Percentiles rank a stretch among this genome's conserved stretches.
Evolutionary conservation across 768 basidiomycete genomes (phyloP).

Genomic region (Steccherinum ochraceum): DNA sequence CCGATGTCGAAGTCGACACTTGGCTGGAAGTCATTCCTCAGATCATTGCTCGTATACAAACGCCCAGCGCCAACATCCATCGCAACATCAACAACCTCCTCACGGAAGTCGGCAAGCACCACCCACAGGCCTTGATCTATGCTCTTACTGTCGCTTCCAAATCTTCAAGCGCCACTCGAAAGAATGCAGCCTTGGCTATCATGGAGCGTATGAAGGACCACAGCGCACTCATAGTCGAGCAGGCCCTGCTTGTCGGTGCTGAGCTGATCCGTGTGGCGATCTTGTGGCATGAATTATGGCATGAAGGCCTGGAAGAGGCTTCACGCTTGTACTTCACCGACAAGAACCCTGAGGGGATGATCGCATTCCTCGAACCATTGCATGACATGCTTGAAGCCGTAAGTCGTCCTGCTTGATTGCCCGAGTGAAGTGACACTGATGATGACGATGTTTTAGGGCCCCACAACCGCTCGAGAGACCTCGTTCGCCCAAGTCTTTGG

Average conservation of each 20-base stretch:
- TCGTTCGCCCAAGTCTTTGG: slow-evolving; percentile 94
- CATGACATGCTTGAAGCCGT: slow-evolving; percentile 90
- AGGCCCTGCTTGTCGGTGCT: slow-evolving; percentile 86
- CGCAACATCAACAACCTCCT: slow-evolving; percentile 85
- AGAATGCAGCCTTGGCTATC: slow-evolving; percentile 76
- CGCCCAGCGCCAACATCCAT: slow-evolving; percentile 80
- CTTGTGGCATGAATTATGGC: slow-evolving; percentile 98
- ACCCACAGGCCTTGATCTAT: slow-evolving; percentile 96
- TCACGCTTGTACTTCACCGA: slow-evolving; percentile 96
- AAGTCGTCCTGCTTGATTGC: slow-evolving; percentile 20
- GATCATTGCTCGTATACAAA: slow-evolving; percentile 99
- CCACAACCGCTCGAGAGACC: slow-evolving; percentile 89
- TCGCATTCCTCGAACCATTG: slow-evolving; percentile 82
- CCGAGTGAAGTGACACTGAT: background rate
- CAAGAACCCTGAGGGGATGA: slow-evolving; percentile 96
- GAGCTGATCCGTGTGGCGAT: slow-evolving; percentile 97
- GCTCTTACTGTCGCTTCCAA: slow-evolving; percentile 94
- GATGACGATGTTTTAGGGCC: slow-evolving; percentile 50
- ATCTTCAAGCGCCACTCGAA: slow-evolving; percentile 79
- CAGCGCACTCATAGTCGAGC: slow-evolving; percentile 78
- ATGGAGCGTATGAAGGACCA: slow-evolving; percentile 95
- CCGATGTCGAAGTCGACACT: slow-evolving; percentile 88
- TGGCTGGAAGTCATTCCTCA: slow-evolving; percentile 98
- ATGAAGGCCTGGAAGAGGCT: slow-evolving; percentile 96
- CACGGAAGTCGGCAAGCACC: slow-evolving; percentile 90